These are phyloP conservation scores for Zygotorulaspora florentina DNA, from an alignment of 805 yeast genomes.

Conservation along the genomic window DNA sequence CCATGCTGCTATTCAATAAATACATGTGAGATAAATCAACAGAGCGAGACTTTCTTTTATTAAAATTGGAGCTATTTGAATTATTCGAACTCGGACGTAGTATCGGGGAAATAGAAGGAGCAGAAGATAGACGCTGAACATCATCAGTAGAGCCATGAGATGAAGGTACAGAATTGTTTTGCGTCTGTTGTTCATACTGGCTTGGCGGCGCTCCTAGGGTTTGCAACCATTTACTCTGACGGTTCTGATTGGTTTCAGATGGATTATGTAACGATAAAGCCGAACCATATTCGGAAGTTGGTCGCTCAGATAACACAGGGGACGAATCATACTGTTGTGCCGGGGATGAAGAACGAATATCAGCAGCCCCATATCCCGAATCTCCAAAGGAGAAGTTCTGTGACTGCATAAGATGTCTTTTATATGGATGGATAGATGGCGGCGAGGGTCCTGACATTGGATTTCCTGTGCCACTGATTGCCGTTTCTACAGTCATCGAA, in stretches of 20 bases:
- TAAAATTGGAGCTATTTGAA: neutral
- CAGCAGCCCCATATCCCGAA: neutral
- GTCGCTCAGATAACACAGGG: conserved; percentile 5
- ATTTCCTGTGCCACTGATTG: neutral
- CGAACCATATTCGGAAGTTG: conserved; percentile 7
- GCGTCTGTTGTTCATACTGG: neutral
- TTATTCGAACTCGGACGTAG: conserved; percentile 4
- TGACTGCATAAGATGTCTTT: conserved; percentile 11
- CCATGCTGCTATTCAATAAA: conserved; percentile 31
- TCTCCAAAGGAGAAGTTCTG: conserved; percentile 8
- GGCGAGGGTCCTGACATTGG: neutral
- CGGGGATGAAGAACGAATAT: neutral
- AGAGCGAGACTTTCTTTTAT: conserved; percentile 33
- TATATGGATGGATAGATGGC: conserved; percentile 16
- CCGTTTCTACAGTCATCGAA: conserved; percentile 3
- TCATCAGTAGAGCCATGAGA: conserved; percentile 8
- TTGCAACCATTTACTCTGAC: conserved; percentile 9
- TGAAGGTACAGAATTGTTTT: conserved; percentile 1
- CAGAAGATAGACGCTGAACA: conserved; percentile 4
- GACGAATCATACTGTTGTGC: conserved; percentile 1
- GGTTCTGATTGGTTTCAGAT: conserved; percentile 6
- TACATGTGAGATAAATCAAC: conserved; percentile 43
- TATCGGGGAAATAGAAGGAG: conserved; percentile 10
- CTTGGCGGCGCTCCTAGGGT: conserved; percentile 10
- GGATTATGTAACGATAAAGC: conserved; percentile 10